These are phyloP conservation scores for Suillus paluster DNA, from an alignment of 768 basidiomycete genomes.

Conservation along the genomic window DNA sequence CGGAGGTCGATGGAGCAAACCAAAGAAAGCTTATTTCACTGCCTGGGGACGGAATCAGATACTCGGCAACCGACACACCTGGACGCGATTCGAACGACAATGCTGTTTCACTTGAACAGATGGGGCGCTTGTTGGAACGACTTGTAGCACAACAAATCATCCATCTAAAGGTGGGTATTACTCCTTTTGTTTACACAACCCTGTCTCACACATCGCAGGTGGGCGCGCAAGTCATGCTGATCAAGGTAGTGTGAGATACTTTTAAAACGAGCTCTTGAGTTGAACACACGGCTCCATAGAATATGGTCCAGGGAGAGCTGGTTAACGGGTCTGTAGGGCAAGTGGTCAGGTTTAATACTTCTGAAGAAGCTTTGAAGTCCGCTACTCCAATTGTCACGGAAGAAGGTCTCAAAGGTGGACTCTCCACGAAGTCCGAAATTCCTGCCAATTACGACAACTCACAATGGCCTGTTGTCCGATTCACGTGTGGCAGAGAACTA, in stretches of 20 bases:
- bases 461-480: slow-evolving; percentile 66
- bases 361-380: slow-evolving; percentile 45
- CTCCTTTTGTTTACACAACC: background rate
- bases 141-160: slow-evolving; percentile 59
- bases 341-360: slow-evolving; percentile 50
- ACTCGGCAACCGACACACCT: slow-evolving; percentile 48
- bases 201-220: slow-evolving; percentile 44
- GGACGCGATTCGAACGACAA: slow-evolving; percentile 50
- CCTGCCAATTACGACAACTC: slow-evolving; percentile 28
- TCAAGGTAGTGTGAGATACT: slow-evolving; percentile 52
- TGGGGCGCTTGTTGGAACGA: slow-evolving; percentile 54
- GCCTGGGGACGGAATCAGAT: slow-evolving; percentile 41
- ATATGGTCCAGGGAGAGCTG: slow-evolving; percentile 65
- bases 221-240: slow-evolving; percentile 86
- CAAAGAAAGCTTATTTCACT: slow-evolving; percentile 50
- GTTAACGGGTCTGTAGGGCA: slow-evolving; percentile 75
- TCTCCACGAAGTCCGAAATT: slow-evolving; percentile 22
- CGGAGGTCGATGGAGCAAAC: slow-evolving; percentile 78
- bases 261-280: background rate
- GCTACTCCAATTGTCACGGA: slow-evolving; percentile 43
- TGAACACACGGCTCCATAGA: slow-evolving; percentile 43
- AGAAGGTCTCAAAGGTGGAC: slow-evolving; percentile 33
- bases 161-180: slow-evolving; percentile 50
- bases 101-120: slow-evolving; percentile 39
- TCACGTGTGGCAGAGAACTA: slow-evolving; percentile 50